Percentiles rank a stretch among this genome's conserved stretches.
phyloP scores from a whole-genome alignment of 306 rosid genomes.

The Quercus cerris region DNA sequence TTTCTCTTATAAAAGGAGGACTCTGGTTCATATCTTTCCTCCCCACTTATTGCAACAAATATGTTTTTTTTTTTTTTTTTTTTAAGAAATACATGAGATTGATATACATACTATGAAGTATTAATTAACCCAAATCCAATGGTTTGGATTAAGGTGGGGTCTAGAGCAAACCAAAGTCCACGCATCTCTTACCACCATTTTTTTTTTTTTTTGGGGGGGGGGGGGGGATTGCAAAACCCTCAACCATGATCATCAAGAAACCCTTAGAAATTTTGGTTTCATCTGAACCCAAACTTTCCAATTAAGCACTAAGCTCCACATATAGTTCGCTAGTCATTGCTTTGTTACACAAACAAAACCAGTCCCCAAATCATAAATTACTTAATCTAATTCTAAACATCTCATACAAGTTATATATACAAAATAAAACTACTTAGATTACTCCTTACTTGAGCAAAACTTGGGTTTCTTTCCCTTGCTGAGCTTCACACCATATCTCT shows the following conservation, averaged over 20 bases:
- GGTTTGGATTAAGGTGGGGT: background rate
- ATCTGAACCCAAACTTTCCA: background rate
- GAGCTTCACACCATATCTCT: background rate
- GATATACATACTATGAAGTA: background rate
- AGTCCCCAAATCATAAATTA: background rate
- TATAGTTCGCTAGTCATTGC: background rate
- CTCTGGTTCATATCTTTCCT: too few relatives aligned
- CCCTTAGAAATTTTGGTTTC: background rate
- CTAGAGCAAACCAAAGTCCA: background rate
- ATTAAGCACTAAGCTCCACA: background rate
- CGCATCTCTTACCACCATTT: background rate
- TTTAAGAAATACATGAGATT: background rate
- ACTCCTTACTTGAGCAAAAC: background rate
- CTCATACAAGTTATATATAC: background rate
- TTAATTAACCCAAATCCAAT: background rate
- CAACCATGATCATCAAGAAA: background rate
- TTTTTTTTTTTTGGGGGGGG: background rate
- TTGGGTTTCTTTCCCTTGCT: slow-evolving; percentile 15
- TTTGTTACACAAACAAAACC: background rate
- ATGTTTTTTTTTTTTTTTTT: too few relatives aligned
- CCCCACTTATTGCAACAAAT: background rate
- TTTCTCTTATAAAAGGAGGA: too few relatives aligned
- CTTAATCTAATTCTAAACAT: background rate
- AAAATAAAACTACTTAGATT: background rate
- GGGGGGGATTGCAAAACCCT: background rate